Evolutionary conservation across 2,329 filamentous ascomycete genomes (phyloP).

Genomic region (Fusarium paranaense): DNA sequence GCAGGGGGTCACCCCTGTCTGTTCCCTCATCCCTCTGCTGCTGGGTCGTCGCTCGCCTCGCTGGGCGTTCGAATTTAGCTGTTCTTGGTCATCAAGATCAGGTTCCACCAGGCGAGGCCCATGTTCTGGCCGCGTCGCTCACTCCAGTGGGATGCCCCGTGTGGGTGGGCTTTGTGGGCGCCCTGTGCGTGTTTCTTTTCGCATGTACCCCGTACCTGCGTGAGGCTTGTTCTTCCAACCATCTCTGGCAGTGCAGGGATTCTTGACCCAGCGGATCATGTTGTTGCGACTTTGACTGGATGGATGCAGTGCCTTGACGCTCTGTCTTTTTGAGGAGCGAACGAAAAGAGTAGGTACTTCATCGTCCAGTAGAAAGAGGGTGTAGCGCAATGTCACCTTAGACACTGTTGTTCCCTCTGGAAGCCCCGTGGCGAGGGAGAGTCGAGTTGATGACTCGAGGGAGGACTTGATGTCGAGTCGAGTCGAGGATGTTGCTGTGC

Average conservation of each 20-base stretch:
- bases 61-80: conserved; percentile 13
- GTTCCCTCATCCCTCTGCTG: conserved; percentile 11
- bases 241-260: conserved; percentile 2
- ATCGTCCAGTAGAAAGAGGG: background rate
- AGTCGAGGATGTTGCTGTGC: conserved; percentile 15
- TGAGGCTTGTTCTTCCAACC: conserved; percentile 5
- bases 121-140: conserved; percentile 21
- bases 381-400: background rate
- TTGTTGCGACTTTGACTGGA: conserved; percentile 7
- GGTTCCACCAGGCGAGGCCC: conserved; percentile 23
- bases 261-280: conserved; percentile 15
- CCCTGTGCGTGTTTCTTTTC: conserved; percentile 13
- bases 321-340: background rate
- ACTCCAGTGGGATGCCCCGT: conserved; percentile 13
- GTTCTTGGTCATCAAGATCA: conserved; percentile 22
- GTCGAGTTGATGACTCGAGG: conserved; percentile 16
- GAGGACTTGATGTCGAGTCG: conserved; percentile 23
- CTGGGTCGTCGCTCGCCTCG: conserved; percentile 23
- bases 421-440: background rate
- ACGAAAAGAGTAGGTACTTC: background rate
- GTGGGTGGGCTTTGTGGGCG: conserved; percentile 6
- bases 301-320: conserved; percentile 5
- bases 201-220: conserved; percentile 33
- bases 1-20: conserved; percentile 19
- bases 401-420: background rate